Evolutionary conservation across 495 filamentous ascomycete genomes (phyloP).

Genomic region (Hypoxylon lienhwacheense): DNA sequence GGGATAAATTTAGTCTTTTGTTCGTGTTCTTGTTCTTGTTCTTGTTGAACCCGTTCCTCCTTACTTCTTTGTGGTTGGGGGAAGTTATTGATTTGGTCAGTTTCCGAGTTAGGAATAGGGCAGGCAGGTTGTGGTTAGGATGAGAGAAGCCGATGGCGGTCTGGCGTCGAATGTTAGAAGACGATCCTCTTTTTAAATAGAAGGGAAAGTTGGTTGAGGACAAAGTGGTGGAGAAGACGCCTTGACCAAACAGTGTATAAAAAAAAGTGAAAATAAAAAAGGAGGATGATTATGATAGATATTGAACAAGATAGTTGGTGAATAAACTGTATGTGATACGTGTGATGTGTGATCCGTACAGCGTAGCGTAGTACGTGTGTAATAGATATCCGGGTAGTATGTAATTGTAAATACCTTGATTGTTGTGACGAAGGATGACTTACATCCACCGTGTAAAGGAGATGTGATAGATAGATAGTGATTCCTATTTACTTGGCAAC

Average conservation of each 20-base stretch:
- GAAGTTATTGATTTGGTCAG: slow-evolving; percentile 4
- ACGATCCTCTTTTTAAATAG: slow-evolving; percentile 29
- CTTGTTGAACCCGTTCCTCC: too few species aligned
- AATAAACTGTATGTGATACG: background rate
- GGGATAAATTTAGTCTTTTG: too few species aligned
- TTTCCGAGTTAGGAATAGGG: slow-evolving; percentile 37
- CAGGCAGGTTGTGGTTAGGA: slow-evolving; percentile 35
- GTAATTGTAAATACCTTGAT: too few species aligned
- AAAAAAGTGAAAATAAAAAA: slow-evolving; percentile 17
- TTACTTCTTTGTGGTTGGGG: too few species aligned
- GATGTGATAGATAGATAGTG: too few species aligned
- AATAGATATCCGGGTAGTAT: too few species aligned
- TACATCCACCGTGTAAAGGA: too few species aligned
- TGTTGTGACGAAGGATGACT: too few species aligned
- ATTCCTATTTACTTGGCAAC: too few species aligned
- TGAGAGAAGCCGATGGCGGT: slow-evolving; percentile 23
- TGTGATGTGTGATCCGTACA: background rate
- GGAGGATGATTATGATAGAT: slow-evolving; percentile 21
- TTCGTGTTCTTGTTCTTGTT: too few species aligned
- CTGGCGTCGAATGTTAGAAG: slow-evolving; percentile 18
- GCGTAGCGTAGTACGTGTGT: too few species aligned
- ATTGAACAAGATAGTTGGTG: slow-evolving; percentile 13
- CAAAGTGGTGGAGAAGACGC: slow-evolving; percentile 30
- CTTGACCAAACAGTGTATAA: too few species aligned
- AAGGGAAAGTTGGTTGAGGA: slow-evolving; percentile 21